phyloP scores from a whole-genome alignment of 2,329 filamentous ascomycete species.

The Exophiala viscosa region DNA sequence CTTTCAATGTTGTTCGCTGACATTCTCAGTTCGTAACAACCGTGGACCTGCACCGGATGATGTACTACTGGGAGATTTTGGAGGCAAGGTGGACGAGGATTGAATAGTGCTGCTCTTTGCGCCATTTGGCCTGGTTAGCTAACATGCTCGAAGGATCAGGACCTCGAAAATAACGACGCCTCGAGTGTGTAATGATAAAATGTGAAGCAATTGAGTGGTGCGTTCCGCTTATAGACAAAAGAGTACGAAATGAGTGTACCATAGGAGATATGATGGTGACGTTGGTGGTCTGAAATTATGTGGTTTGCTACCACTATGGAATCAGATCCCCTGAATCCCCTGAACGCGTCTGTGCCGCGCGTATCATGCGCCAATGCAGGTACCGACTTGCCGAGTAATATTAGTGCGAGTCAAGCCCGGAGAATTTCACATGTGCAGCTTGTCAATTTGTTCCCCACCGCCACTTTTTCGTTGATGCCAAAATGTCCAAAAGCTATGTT shows the following conservation, averaged over 20 bases:
- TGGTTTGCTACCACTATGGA: too few relatives aligned
- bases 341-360: too few relatives aligned
- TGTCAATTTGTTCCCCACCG: constrained; percentile 8
- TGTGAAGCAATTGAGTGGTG: too few relatives aligned
- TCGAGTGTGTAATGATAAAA: too few relatives aligned
- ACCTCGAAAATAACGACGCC: too few relatives aligned
- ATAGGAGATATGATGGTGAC: too few relatives aligned
- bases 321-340: too few relatives aligned
- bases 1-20: constrained; percentile 25
- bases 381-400: background rate
- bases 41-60: constrained; percentile 60
- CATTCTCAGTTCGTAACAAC: constrained; percentile 48
- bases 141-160: too few relatives aligned
- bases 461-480: constrained; percentile 10
- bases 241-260: too few relatives aligned
- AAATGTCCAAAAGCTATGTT: constrained; percentile 10
- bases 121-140: too few relatives aligned
- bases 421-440: background rate
- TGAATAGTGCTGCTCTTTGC: constrained; percentile 25
- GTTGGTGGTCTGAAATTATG: too few relatives aligned
- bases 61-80: constrained; percentile 70
- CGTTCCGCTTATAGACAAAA: too few relatives aligned
- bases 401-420: background rate
- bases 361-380: background rate
- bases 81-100: constrained; percentile 63